Base-by-base conservation (phyloP, 768 basidiomycete species). In the Rhodotorula taiwanensis region DNA sequence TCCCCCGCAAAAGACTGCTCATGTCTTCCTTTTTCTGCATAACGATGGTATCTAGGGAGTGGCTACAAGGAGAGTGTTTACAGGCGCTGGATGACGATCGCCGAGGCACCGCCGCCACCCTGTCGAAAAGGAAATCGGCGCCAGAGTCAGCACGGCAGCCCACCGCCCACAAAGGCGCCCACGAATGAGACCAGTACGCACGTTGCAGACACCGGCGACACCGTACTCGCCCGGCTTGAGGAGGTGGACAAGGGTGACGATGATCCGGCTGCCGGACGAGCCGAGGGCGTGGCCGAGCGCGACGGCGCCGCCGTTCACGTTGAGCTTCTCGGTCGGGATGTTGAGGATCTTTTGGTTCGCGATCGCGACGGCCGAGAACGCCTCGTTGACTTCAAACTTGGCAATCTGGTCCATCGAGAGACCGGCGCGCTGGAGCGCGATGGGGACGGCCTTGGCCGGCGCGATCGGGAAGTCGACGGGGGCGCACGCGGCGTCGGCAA, bases 401-500 rank as follows among this genome's bases (percentile, higher is more conserved):
- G 91, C 81, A 68, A 99, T 89, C 72, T 99, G 90, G 48, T 87
- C 80, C 52, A 84, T 74, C 25, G 84, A 83, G 60, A 98, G 80
- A 71, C 88, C 88, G 27, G 94, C 95, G 73, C 82, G 85, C 79
- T 91, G 78, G 63, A 99, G 79, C 18, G 95, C 95, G 61, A 83
- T 77, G 27, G 95, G 95, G 43, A 99, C 77, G 31, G 94, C 94
- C 67, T 88, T 81, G 10, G 94, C 88, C 18, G 95, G 95, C 28
- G 95, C 95, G 70, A 83, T 81, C 45, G 95, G 94, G 84, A 99
- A 99, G 77, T 98, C 90, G 70, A 97, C 87, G 33, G 95, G 95
- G 25, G 91, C 89, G 67, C 93, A 87, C 72, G 95, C 95, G 67
- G 87, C 90, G 79, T 99, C 95, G 62, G 95, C 91, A 78, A 89